Evolutionary conservation across 2,329 filamentous ascomycete genomes (phyloP).

Genomic region (Alternaria infectoria): DNA sequence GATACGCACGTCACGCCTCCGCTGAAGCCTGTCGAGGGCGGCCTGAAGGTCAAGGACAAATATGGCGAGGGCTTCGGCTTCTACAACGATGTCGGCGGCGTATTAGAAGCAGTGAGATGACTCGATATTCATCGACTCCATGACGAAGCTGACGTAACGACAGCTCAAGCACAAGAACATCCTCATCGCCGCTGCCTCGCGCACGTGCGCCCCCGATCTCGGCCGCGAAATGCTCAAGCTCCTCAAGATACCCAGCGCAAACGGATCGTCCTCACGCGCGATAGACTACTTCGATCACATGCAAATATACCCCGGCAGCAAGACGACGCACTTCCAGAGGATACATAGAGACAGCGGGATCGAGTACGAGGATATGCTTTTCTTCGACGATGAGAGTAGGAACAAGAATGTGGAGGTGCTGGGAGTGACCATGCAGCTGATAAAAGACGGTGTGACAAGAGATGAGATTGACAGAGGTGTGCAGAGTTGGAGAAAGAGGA

Average conservation of each 20-base stretch:
- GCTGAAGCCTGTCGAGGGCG: conserved; percentile 59
- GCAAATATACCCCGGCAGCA: conserved; percentile 75
- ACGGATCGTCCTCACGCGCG: conserved; percentile 51
- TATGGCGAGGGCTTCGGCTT: conserved; percentile 56
- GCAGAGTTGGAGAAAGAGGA: conserved; percentile 77
- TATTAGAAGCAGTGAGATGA: conserved; percentile 47
- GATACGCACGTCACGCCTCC: conserved; percentile 88
- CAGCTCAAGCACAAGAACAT: conserved; percentile 56
- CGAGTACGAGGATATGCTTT: conserved; percentile 83
- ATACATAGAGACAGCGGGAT: conserved; percentile 75
- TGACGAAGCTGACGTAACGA: conserved; percentile 12
- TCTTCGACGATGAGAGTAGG: conserved; percentile 90
- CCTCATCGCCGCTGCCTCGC: conserved; percentile 75
- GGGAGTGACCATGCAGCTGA: conserved; percentile 83
- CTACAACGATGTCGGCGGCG: conserved; percentile 53
- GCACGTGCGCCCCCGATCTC: conserved; percentile 79
- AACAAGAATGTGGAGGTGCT: conserved; percentile 82
- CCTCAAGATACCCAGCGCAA: conserved; percentile 66
- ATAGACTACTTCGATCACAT: conserved; percentile 63
- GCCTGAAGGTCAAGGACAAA: conserved; percentile 58
- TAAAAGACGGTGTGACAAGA: conserved; percentile 78
- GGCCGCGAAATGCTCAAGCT: conserved; percentile 81
- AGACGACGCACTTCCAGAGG: conserved; percentile 82
- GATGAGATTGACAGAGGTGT: conserved; percentile 81
- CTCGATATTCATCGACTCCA: neutral